Evolutionary conservation across 805 yeast species (phyloP), one percentile per base, ranked within the genome.

Genomic region (Nakazawaea molendinolei): DNA sequence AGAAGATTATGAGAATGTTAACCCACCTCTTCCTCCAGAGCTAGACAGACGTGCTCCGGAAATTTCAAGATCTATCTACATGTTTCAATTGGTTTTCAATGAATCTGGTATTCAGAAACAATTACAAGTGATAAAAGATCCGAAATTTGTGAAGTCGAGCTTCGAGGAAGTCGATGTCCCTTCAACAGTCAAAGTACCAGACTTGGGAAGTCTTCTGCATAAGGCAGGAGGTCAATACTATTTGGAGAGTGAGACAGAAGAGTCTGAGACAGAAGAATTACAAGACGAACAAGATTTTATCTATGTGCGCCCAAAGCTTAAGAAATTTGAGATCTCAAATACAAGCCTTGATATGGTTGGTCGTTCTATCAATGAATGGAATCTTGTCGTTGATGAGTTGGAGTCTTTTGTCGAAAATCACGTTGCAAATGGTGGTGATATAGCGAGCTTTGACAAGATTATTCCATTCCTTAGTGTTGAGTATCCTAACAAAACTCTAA

Each of bases 311-410:
- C 22, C 17, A 14, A 24, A 26, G 19, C 18, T 33, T 20, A 28
- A 28, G 4, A 32, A 33, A 19, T 38, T 16, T 19, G 33, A 28
- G n/a, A 32, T 37, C 33, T 33, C 33, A 21, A 28, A 32, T 28
- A 15, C 28, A 8, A 29, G 33, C n/a, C 23, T 32, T 9, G 23
- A 14, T 20, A 50, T 48, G 4, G 46, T 70, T 23, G 79, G 78
- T 8, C 65, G 66, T 37, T 59, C 73, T 7, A 46, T 76, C 34
- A 70, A 67, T 45, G 83, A 75, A 45, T 71, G 77, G 69, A 66
- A 68, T 38, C 22, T 39, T 3, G 52, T 61, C 28, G 68, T 72
- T 16, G 60, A 61, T 10, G 77, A 71, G 45, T 69, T 69, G 48
- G 72, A 67, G 44, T 36, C 41, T 5, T 71, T 61, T 40, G 34